Conservation (phyloP, 1,284 basidiomycete species). For the Somion occarium region DNA sequence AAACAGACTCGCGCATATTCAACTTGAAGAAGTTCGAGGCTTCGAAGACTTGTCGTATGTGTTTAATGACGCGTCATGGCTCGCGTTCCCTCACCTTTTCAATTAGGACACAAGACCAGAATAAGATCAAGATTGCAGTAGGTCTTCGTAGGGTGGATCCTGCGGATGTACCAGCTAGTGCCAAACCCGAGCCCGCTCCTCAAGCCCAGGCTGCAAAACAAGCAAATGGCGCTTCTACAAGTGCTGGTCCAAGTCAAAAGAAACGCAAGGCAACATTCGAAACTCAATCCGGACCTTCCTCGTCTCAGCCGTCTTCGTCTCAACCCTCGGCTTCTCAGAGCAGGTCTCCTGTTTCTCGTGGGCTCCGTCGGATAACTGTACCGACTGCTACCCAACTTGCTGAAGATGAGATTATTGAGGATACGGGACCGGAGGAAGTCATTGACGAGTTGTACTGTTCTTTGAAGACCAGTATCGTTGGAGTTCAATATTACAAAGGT, state of each 20-base stretch:
- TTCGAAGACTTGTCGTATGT: slow-evolving; percentile 48
- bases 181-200: slow-evolving; percentile 12
- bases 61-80: slow-evolving; percentile 5
- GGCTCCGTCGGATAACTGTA: slow-evolving; percentile 14
- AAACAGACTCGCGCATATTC: slow-evolving; percentile 38
- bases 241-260: slow-evolving; percentile 24
- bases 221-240: not conserved
- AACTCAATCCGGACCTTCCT: slow-evolving; percentile 9
- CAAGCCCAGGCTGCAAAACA: not conserved
- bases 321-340: slow-evolving; percentile 12
- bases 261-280: slow-evolving; percentile 33
- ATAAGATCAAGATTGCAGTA: slow-evolving; percentile 56
- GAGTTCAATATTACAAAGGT: slow-evolving; percentile 80
- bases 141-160: slow-evolving; percentile 47
- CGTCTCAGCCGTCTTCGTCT: slow-evolving; percentile 6
- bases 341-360: slow-evolving; percentile 12
- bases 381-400: slow-evolving; percentile 13
- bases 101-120: slow-evolving; percentile 50
- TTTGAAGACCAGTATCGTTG: slow-evolving; percentile 63
- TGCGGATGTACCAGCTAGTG: slow-evolving; percentile 38
- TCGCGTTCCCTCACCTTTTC: not conserved
- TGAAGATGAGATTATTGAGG: slow-evolving; percentile 34
- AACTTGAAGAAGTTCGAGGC: slow-evolving; percentile 42
- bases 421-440: slow-evolving; percentile 45
- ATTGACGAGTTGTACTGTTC: slow-evolving; percentile 64